Percentiles rank a stretch among this genome's conserved stretches.
These are phyloP conservation scores for Colletotrichum nymphaeae DNA, from an alignment of 2,329 filamentous ascomycete genomes.

Conservation along the genomic window DNA sequence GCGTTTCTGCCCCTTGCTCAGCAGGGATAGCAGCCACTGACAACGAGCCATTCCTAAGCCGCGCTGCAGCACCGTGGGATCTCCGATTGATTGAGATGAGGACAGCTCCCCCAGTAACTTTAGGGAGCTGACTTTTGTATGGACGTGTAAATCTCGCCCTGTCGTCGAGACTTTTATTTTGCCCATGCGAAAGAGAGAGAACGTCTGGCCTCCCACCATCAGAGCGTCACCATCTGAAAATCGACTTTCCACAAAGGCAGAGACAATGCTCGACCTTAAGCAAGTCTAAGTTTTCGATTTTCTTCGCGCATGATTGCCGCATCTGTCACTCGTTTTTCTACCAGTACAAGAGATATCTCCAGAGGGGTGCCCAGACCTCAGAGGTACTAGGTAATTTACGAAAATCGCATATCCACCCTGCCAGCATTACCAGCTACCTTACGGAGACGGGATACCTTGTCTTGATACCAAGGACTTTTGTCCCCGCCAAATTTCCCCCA, in stretches of 20 bases:
- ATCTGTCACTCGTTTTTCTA: conserved; percentile 30
- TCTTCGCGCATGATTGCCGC: conserved; percentile 32
- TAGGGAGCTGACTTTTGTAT: conserved; percentile 10
- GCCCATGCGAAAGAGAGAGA: not conserved
- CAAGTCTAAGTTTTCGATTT: conserved; percentile 18
- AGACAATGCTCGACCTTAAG: conserved; percentile 27
- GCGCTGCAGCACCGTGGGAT: conserved; percentile 33
- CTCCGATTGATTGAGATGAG: conserved; percentile 32
- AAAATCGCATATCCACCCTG: not conserved
- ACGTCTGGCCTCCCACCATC: conserved; percentile 14
- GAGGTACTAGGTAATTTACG: not conserved
- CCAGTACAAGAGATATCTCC: not conserved
- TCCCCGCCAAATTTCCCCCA: conserved; percentile 32
- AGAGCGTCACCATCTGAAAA: conserved; percentile 33
- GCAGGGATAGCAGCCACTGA: conserved; percentile 32
- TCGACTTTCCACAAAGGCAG: conserved; percentile 19
- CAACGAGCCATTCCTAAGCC: conserved; percentile 25
- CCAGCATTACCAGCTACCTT: conserved; percentile 10
- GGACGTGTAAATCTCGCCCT: conserved; percentile 17
- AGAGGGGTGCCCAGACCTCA: not conserved
- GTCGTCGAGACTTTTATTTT: conserved; percentile 14
- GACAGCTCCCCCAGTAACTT: conserved; percentile 23
- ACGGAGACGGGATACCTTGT: not conserved
- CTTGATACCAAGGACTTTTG: conserved; percentile 15
- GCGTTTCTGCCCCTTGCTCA: conserved; percentile 21